Evolutionary conservation across 208 protist species (phyloP), one percentile per base, ranked within the genome.

Genomic region (Novymonas esmeraldas): DNA sequence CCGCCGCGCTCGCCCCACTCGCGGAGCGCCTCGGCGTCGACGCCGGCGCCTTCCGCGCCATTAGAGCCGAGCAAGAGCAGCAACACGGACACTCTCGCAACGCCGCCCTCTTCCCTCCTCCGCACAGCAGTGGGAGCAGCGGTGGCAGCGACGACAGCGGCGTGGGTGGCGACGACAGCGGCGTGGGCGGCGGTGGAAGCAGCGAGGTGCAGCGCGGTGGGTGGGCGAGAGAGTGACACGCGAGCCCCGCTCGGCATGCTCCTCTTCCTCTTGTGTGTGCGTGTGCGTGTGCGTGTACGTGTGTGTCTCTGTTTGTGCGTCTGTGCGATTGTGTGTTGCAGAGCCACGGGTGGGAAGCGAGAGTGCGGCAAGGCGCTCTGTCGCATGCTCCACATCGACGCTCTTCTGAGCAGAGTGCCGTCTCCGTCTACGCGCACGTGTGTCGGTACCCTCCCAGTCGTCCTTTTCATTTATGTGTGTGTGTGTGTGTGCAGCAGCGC

Each of bases 11-110:
- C 14, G 26, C 58, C 26, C 65, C 70, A 7, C 41, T 88, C 18
- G 81, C 82, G 26, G 58, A 56, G 31, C 54, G 57, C 13, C 54
- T 81, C 14, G 78, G 76, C 14, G 49, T 89, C 18, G 73, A 84
- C n/a, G 55, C 70, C 3, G 44, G 45, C 16, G 62, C 64, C 10
- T 33, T 86, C 29, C 38, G 66, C 13, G 61, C 78, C 13, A 73
- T 70, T 11, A 56, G 74, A 3, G 39, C 20, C 11, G 13, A 39
- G n/a, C 29, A 51, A 18, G 41, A 39, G 18, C n/a, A 49, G 1
- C 34, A 31, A 22, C 45, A 64, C 38, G n/a, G 22, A 22, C 45
- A 64, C 38, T n/a, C 42, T 33, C 52, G 16, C 31, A 6, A 50
- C 24, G n/a, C 26, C 59, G 38, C 59, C 18, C 45, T 64, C 24